Percentiles rank a stretch among this genome's conserved stretches.
Evolutionary conservation across 768 basidiomycete species (phyloP).

Genomic region (Termitomyces heimii): DNA sequence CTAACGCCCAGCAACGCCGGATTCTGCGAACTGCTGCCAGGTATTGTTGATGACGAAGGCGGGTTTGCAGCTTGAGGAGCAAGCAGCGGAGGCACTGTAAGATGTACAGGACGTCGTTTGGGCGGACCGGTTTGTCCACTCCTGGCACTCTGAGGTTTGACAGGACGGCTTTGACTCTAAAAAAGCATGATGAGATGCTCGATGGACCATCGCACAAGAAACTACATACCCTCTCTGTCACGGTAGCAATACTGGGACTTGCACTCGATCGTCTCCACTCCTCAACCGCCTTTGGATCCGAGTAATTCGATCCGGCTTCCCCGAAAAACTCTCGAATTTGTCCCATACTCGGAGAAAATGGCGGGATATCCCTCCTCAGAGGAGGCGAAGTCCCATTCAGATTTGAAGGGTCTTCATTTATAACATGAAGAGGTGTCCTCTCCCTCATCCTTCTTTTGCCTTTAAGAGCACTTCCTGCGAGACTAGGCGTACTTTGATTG

Average conservation of each 20-base stretch:
- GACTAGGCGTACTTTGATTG: conserved; percentile 17
- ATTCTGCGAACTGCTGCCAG: not conserved
- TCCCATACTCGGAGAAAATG: conserved; percentile 3
- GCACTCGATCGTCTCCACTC: conserved; percentile 15
- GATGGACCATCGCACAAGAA: not conserved
- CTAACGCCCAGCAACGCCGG: too few species aligned
- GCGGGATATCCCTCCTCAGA: not conserved
- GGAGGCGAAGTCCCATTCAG: conserved; percentile 24
- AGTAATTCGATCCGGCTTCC: conserved; percentile 8
- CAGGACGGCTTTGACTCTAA: not conserved
- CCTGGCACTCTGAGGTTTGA: not conserved
- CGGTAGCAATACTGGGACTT: conserved; percentile 3
- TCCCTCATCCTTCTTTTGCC: conserved; percentile 17
- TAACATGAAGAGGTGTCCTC: conserved; percentile 27
- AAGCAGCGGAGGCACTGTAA: conserved; percentile 17
- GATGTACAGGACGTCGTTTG: conserved; percentile 13
- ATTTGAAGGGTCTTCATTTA: conserved; percentile 30
- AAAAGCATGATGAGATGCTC: not conserved
- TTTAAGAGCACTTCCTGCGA: conserved; percentile 7
- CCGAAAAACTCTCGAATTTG: not conserved
- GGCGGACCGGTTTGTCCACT: not conserved
- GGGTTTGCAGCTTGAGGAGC: not conserved
- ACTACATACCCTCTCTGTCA: conserved; percentile 7
- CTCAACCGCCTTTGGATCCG: conserved; percentile 12
- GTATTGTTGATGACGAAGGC: not conserved